These are phyloP conservation scores for Lasiodiplodia hormozganensis DNA, from an alignment of 2,329 filamentous ascomycete species.

Conservation along the genomic window DNA sequence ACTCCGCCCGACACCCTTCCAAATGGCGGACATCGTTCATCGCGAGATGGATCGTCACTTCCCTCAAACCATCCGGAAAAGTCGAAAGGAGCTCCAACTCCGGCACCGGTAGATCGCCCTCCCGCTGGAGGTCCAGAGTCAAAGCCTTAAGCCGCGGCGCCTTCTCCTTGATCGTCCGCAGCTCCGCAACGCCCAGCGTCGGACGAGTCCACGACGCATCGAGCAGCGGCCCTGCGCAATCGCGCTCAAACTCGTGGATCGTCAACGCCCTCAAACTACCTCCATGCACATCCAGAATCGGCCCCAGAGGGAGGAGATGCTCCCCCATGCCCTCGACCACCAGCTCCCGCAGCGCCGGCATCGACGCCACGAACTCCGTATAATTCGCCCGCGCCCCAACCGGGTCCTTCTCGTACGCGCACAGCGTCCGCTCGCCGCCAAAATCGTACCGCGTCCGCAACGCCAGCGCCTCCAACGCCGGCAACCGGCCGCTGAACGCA, in stretches of 20 bases:
- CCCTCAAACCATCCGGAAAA: not conserved
- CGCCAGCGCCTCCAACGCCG: not conserved
- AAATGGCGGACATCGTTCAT: no score
- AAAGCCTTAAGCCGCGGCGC: not conserved
- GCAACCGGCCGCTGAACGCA: not conserved
- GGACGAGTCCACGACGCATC: not conserved
- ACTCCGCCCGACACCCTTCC: no score
- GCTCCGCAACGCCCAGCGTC: not conserved
- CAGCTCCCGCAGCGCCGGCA: not conserved
- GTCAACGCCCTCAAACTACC: not conserved
- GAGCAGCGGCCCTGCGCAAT: not conserved
- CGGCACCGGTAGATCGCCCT: no score
- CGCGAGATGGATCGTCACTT: not conserved
- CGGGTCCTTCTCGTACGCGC: not conserved
- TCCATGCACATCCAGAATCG: not conserved
- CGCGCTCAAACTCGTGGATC: not conserved
- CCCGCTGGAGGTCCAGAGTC: not conserved
- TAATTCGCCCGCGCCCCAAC: not conserved
- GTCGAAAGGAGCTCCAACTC: not conserved
- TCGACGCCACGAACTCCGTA: not conserved
- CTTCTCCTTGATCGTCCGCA: not conserved
- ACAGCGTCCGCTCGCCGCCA: not conserved
- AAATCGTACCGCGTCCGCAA: not conserved
- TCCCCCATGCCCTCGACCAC: not conserved
- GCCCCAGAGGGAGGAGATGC: not conserved